Percentiles rank a stretch among this genome's conserved stretches.
These are phyloP conservation scores for Austroboletus olivaceoglutinosus DNA, from an alignment of 1,284 basidiomycete species.

Conservation along the genomic window DNA sequence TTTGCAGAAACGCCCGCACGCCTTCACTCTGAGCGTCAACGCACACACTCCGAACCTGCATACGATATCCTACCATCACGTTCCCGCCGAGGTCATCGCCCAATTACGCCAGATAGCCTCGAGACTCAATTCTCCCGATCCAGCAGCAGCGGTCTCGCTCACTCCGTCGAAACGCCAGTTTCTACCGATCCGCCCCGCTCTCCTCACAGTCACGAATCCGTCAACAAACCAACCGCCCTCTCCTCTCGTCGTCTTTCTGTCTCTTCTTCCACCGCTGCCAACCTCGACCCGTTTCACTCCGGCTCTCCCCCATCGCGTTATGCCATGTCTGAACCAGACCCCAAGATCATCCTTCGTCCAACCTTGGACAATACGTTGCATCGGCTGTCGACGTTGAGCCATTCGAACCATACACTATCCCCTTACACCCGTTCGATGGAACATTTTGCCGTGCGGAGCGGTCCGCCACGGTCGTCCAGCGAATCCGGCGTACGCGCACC, in stretches of 20 bases:
- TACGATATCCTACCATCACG: constrained; percentile 10
- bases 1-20: constrained; percentile 28
- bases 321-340: constrained; percentile 37
- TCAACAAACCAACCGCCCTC: constrained; percentile 26
- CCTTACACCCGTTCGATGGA: constrained; percentile 86
- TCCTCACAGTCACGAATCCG: constrained; percentile 18
- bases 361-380: constrained; percentile 70
- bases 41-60: constrained; percentile 19
- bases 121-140: constrained; percentile 43
- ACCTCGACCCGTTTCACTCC: constrained; percentile 34
- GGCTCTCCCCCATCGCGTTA: constrained; percentile 41
- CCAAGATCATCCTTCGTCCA: constrained; percentile 70
- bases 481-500: constrained; percentile 27
- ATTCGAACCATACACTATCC: constrained; percentile 87
- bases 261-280: constrained; percentile 38
- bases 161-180: constrained; percentile 35
- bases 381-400: constrained; percentile 78
- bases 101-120: constrained; percentile 43
- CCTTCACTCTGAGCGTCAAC: constrained; percentile 6
- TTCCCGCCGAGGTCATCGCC: constrained; percentile 22
- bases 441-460: constrained; percentile 87
- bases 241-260: constrained; percentile 43
- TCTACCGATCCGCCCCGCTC: constrained; percentile 25
- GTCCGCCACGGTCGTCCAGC: constrained; percentile 54
- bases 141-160: constrained; percentile 32